These are phyloP conservation scores for Linderina pennispora DNA, from an alignment of 192 early-diverging fungal genomes.

Conservation along the genomic window DNA sequence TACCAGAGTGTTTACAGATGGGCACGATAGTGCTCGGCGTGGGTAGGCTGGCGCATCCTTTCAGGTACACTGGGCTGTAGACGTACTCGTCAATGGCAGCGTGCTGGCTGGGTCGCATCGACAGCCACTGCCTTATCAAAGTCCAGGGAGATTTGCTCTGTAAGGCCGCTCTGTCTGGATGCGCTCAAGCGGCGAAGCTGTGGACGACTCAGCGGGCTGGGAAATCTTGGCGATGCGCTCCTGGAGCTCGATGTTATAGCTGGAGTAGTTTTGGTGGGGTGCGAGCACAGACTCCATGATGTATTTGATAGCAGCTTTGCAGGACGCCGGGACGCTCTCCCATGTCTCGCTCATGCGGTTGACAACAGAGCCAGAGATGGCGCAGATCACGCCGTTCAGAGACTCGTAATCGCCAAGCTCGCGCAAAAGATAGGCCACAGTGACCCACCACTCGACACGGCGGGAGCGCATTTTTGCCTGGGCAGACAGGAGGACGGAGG, in stretches of 20 bases:
- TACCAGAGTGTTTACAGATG: no score
- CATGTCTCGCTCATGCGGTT: slow-evolving; percentile 27
- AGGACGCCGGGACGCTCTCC: slow-evolving; percentile 22
- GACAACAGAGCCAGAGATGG: slow-evolving; percentile 24
- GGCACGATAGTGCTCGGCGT: slow-evolving; percentile 35
- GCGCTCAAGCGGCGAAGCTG: no score
- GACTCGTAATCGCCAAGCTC: slow-evolving; percentile 48
- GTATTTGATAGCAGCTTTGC: slow-evolving; percentile 30
- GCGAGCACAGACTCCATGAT: slow-evolving; percentile 36
- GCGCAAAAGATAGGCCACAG: slow-evolving; percentile 26
- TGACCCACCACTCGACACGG: slow-evolving; percentile 43
- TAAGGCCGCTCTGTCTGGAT: no score
- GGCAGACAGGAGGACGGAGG: slow-evolving; percentile 25
- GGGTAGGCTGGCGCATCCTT: slow-evolving; percentile 32
- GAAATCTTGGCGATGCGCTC: slow-evolving; percentile 18
- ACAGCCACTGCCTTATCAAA: slow-evolving; percentile 42
- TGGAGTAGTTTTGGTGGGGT: slow-evolving; percentile 37
- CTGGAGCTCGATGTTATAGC: slow-evolving; percentile 34
- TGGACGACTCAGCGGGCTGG: no score
- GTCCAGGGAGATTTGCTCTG: slow-evolving; percentile 28
- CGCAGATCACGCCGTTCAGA: slow-evolving; percentile 38
- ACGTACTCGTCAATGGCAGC: slow-evolving; percentile 33
- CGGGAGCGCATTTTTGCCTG: slow-evolving; percentile 25
- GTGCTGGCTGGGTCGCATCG: slow-evolving; percentile 33
- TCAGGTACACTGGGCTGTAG: slow-evolving; percentile 29